Percentiles rank a stretch among this genome's conserved stretches.
Evolutionary conservation across 164 flowering plant genomes (phyloP).

Genomic region (Akebia trifoliata): DNA sequence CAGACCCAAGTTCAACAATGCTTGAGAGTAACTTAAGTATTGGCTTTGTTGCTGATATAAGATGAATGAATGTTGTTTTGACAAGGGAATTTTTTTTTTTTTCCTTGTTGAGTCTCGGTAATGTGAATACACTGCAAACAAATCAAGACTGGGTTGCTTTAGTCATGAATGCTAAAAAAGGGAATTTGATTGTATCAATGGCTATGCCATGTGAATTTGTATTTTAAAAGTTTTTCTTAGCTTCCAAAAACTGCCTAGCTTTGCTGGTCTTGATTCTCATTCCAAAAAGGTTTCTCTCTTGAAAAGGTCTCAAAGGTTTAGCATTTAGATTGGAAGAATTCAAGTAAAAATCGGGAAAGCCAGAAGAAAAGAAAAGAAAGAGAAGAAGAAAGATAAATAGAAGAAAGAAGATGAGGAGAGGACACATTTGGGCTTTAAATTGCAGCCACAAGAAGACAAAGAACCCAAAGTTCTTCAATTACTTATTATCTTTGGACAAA

Average conservation of each 20-base stretch:
- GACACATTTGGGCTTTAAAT: too few relatives aligned
- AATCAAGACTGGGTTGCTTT: conserved; percentile 79
- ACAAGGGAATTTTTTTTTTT: conserved; percentile 83
- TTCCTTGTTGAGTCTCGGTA: conserved; percentile 88
- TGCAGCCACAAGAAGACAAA: too few relatives aligned
- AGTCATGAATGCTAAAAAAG: conserved; percentile 62
- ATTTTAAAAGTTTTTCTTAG: conserved; percentile 25
- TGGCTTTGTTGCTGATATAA: conserved; percentile 96
- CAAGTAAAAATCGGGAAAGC: too few relatives aligned
- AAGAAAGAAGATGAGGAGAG: too few relatives aligned
- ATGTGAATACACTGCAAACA: conserved; percentile 58
- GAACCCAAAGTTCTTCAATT: too few relatives aligned
- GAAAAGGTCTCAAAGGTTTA: too few relatives aligned
- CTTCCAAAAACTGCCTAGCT: conserved; percentile 5
- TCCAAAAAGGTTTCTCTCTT: conserved; percentile 20
- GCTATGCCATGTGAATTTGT: conserved; percentile 53
- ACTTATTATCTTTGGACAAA: too few relatives aligned
- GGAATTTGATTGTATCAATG: conserved; percentile 51
- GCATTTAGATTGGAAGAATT: too few relatives aligned
- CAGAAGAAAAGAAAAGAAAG: too few relatives aligned
- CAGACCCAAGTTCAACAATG: conserved; percentile 26
- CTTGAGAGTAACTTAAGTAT: conserved; percentile 41
- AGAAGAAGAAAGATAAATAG: too few relatives aligned
- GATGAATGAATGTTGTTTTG: conserved; percentile 96
- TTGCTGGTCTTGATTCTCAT: conserved; percentile 15